phyloP scores from a whole-genome alignment of 2,329 filamentous ascomycete genomes.

The Helotiales sp. region DNA sequence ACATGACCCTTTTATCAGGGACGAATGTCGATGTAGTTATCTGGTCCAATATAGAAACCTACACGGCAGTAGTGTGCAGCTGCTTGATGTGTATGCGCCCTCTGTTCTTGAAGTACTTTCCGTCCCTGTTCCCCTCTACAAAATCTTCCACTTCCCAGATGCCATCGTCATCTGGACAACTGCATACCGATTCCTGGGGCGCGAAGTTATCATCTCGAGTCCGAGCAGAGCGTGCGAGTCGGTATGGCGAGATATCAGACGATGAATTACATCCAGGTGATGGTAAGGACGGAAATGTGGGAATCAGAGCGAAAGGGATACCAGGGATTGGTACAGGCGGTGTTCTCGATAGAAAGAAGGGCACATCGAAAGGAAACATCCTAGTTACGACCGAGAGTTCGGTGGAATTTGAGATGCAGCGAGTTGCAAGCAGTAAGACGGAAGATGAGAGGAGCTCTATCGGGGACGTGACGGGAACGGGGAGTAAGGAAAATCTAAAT shows the following conservation, averaged over 20 bases:
- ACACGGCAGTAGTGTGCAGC: constrained; percentile 43
- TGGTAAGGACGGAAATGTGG: not conserved
- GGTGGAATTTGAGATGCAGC: constrained; percentile 5
- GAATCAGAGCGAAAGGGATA: not conserved
- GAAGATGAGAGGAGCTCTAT: not conserved
- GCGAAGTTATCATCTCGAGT: not conserved
- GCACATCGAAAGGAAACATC: not conserved
- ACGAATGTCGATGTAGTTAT: constrained; percentile 35
- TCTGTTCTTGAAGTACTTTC: constrained; percentile 28
- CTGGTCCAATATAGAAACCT: constrained; percentile 37
- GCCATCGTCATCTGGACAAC: not conserved
- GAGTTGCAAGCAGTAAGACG: not conserved
- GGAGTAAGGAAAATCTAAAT: constrained; percentile 2
- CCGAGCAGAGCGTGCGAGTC: not conserved
- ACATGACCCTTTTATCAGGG: no score
- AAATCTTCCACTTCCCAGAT: not conserved
- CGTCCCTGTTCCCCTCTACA: constrained; percentile 5
- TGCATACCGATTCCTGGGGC: not conserved
- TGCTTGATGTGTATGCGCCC: constrained; percentile 44
- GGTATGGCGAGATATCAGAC: not conserved
- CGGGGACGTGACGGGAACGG: not conserved
- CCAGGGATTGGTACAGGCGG: not conserved
- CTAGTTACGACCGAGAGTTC: constrained; percentile 6
- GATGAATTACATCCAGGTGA: not conserved
- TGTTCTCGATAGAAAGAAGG: not conserved